Percentiles rank a stretch among this genome's conserved stretches.
These are phyloP conservation scores for Trametes gibbosa DNA, from an alignment of 768 basidiomycete genomes.

Conservation along the genomic window DNA sequence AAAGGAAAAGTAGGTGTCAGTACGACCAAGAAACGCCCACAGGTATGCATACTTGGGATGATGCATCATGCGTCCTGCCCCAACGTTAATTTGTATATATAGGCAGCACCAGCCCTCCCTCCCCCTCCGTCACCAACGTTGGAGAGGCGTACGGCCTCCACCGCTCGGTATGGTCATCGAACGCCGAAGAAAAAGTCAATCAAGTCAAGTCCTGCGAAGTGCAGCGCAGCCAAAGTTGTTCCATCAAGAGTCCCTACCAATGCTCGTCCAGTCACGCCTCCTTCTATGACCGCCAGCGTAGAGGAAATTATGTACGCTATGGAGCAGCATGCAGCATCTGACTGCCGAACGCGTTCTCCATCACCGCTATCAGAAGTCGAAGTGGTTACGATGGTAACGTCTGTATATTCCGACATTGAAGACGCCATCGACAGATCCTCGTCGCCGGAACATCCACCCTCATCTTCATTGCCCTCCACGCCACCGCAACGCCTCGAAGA, in stretches of 20 bases:
- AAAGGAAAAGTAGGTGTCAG: neutral
- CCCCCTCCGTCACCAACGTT: slow-evolving; percentile 10
- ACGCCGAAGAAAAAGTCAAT: neutral
- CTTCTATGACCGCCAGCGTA: slow-evolving; percentile 3
- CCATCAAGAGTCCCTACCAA: neutral
- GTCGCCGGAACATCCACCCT: neutral
- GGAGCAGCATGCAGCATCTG: slow-evolving; percentile 3
- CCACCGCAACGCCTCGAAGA: slow-evolving; percentile 6
- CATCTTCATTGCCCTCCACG: slow-evolving; percentile 1
- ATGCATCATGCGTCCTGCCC: neutral
- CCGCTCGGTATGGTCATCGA: neutral
- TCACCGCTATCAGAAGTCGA: slow-evolving; percentile 4
- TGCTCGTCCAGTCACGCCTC: neutral
- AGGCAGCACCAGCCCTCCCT: slow-evolving; percentile 5
- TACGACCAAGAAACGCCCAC: slow-evolving; percentile 1
- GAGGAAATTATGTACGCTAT: slow-evolving; percentile 10
- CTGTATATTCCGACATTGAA: neutral
- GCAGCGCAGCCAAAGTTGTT: neutral
- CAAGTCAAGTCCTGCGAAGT: neutral
- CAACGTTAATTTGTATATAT: neutral
- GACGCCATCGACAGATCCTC: neutral
- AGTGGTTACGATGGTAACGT: slow-evolving; percentile 5
- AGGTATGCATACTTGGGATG: neutral
- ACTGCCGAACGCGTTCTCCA: neutral
- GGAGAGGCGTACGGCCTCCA: neutral